Percentiles rank a stretch among this genome's conserved stretches.
These are phyloP conservation scores for Didymellaceae sp. DNA, from an alignment of 2,329 filamentous ascomycete genomes.

Conservation along the genomic window DNA sequence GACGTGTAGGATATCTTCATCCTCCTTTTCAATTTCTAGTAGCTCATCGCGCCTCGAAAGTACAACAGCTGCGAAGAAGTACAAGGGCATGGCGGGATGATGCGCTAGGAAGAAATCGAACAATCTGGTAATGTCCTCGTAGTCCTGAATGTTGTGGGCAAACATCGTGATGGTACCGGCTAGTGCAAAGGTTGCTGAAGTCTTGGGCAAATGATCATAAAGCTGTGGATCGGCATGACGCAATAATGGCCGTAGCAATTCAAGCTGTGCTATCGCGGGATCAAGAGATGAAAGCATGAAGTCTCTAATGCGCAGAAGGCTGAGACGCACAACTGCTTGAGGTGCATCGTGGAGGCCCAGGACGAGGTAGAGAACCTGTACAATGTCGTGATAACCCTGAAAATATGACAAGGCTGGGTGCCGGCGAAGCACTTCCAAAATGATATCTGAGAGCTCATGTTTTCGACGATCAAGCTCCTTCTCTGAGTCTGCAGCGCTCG, in stretches of 20 bases:
- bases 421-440: conserved; percentile 78
- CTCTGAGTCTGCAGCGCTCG: conserved; percentile 70
- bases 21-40: conserved; percentile 77
- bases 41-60: conserved; percentile 81
- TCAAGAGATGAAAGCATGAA: conserved; percentile 93
- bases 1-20: conserved; percentile 87
- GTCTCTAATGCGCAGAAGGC: conserved; percentile 87
- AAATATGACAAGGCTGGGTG: conserved; percentile 92
- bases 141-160: conserved; percentile 91
- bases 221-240: conserved; percentile 73
- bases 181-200: conserved; percentile 89
- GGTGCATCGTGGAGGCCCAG: conserved; percentile 69
- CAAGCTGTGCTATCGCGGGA: conserved; percentile 83
- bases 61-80: conserved; percentile 81
- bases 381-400: conserved; percentile 98
- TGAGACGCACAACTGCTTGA: conserved; percentile 77
- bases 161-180: conserved; percentile 95
- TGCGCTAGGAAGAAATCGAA: conserved; percentile 91
- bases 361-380: conserved; percentile 90
- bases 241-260: conserved; percentile 83
- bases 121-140: conserved; percentile 84
- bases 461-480: conserved; percentile 75
- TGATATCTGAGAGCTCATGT: conserved; percentile 77
- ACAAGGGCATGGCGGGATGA: conserved; percentile 87
- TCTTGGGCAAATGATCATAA: conserved; percentile 74